A percentile compares a stretch with the other conserved stretches of the same genome.
Evolutionary conservation across 805 yeast species (phyloP).

Genomic region (Candida wancherniae): DNA sequence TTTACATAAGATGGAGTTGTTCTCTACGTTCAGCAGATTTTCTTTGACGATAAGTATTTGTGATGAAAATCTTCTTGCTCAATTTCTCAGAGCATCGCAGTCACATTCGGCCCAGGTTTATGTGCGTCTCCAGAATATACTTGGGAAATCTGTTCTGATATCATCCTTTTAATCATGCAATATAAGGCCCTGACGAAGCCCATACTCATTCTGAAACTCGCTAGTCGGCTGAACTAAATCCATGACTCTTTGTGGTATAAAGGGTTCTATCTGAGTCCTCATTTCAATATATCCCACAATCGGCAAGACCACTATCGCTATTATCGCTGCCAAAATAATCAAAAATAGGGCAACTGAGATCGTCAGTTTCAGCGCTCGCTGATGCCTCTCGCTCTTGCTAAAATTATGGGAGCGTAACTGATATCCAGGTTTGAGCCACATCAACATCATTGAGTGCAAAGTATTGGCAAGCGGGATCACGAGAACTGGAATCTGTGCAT

Average conservation of each 20-base stretch:
- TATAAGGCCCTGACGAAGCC: too few species aligned
- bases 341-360: too few species aligned
- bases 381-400: conserved; percentile 35
- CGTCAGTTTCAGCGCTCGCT: conserved; percentile 2
- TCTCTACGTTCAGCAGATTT: conserved; percentile 23
- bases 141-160: too few species aligned
- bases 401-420: conserved; percentile 47
- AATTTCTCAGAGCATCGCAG: too few species aligned
- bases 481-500: conserved; percentile 56
- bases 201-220: too few species aligned
- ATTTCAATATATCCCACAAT: too few species aligned
- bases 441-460: conserved; percentile 61
- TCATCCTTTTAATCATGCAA: too few species aligned
- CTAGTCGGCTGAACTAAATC: too few species aligned
- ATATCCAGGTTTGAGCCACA: conserved; percentile 60
- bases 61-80: conserved; percentile 16
- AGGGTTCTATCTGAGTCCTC: too few species aligned
- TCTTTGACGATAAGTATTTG: conserved; percentile 32
- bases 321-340: conserved; percentile 5
- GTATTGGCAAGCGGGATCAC: conserved; percentile 60
- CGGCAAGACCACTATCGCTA: conserved; percentile 8
- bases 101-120: too few species aligned
- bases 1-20: conserved; percentile 5
- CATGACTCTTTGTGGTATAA: too few species aligned
- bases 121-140: too few species aligned